These are phyloP conservation scores for Zymoseptoria crescenta DNA, from an alignment of 2,329 filamentous ascomycete species.

Conservation along the genomic window DNA sequence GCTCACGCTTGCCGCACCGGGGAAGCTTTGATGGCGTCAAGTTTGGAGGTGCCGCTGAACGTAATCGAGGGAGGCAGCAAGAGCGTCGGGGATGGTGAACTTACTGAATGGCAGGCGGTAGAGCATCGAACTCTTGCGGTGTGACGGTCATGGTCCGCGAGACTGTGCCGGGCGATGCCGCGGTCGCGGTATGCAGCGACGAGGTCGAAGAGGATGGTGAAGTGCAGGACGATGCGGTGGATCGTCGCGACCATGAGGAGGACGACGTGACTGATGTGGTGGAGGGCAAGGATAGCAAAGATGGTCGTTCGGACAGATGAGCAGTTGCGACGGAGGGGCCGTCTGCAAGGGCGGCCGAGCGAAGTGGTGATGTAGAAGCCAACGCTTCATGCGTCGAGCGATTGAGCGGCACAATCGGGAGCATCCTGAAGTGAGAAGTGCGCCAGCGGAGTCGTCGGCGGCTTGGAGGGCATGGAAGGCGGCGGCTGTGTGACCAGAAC, in stretches of 20 bases:
- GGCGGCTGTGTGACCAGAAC: too few species aligned
- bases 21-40: not conserved
- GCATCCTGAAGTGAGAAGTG: too few species aligned
- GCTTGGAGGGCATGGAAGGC: too few species aligned
- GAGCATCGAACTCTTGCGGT: slow-evolving; percentile 34
- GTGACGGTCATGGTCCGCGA: slow-evolving; percentile 18
- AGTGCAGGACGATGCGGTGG: not conserved
- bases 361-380: not conserved
- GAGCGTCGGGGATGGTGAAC: slow-evolving; percentile 16
- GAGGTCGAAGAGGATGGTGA: not conserved
- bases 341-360: not conserved
- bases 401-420: too few species aligned
- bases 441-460: too few species aligned
- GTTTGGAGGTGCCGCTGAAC: not conserved
- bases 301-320: not conserved
- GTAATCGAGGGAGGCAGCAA: not conserved
- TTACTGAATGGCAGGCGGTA: slow-evolving; percentile 39
- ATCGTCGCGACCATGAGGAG: not conserved
- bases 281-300: not conserved
- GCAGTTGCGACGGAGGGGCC: not conserved
- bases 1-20: not conserved
- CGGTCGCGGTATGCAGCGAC: not conserved
- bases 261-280: not conserved
- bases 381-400: too few species aligned
- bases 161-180: not conserved